Evolutionary conservation across 2,329 filamentous ascomycete genomes (phyloP), one percentile per base, ranked within the genome.

Genomic region (Monascus ruber): DNA sequence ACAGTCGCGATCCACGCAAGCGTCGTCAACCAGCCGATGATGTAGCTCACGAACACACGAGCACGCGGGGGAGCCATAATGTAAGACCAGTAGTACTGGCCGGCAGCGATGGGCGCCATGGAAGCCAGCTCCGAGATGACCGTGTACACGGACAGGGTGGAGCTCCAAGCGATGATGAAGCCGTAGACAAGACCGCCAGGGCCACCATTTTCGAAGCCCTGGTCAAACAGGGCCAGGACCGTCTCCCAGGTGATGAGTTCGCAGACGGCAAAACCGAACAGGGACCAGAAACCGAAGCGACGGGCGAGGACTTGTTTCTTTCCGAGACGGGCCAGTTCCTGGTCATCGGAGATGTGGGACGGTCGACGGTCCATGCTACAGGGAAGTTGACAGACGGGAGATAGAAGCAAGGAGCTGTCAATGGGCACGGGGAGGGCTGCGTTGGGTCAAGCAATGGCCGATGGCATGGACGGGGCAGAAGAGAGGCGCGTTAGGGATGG

Each of bases 91-190:
- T 68, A 65, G 41, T 68, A 68, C 48, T 69, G 65, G 0, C 65
- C 66, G 4, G 62, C 64, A 0, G 66, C 61, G 29, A 68, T 69
- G 0, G 66, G 66, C 5, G 66, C 60, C 60, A 72, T 65, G 4
- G 66, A 70, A 1, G 62, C 66, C 29, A 70, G 48, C 43, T 72
- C 69, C 1, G 62, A 64, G 34, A 71, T 64, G 10, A 67, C 65
- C 0, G 62, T 65, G 44, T 70, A 71, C 4, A 66, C 60, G 0
- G 60, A 68, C 39, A 75, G 47, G 0, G 67, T 73, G 1, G 65
- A 68, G 11, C 58, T 48, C 68, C 69, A 73, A 11, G 70, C 66
- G 35, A 74, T 65, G 27, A 74, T 61, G 53, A 68, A 75, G 35
- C 70, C 69, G 45, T 71, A 74, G 6, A 74, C 51, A 5, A 71